Conservation (phyloP, 1,284 basidiomycete species). For the Amylostereum areolatum region DNA sequence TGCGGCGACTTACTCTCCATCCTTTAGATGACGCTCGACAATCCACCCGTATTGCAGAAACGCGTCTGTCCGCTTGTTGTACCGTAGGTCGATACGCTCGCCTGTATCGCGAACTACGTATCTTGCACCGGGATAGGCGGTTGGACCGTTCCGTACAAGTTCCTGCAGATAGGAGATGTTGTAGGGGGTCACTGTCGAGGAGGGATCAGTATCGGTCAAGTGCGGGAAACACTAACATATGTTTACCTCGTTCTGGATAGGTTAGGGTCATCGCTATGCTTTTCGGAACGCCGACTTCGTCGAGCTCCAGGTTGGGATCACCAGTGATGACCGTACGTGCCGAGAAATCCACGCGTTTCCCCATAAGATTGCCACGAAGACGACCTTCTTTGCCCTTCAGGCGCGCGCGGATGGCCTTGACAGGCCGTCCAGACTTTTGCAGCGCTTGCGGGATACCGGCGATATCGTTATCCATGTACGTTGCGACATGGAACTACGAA, state of each 20-base stretch:
- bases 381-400: conserved; percentile 99
- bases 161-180: conserved; percentile 95
- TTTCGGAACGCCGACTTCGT: conserved; percentile 97
- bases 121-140: conserved; percentile 92
- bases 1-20: conserved; percentile 79
- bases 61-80: conserved; percentile 97
- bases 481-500: conserved; percentile 89
- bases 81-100: conserved; percentile 95
- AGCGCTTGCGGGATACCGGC: conserved; percentile 96
- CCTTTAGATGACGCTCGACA: conserved; percentile 95
- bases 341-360: conserved; percentile 99
- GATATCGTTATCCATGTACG: conserved; percentile 99
- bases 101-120: conserved; percentile 98
- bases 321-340: conserved; percentile 99
- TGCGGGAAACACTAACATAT: neutral
- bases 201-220: conserved; percentile 7
- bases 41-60: conserved; percentile 99
- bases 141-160: conserved; percentile 95
- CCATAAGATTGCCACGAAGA: conserved; percentile 97
- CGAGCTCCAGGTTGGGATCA: conserved; percentile 94
- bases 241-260: conserved; percentile 88
- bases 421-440: conserved; percentile 96
- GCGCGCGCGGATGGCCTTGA: conserved; percentile 97
- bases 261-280: conserved; percentile 98
- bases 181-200: conserved; percentile 83